These are phyloP conservation scores for Aspergillus versicolor DNA, from an alignment of 2,329 filamentous ascomycete species.

Conservation along the genomic window DNA sequence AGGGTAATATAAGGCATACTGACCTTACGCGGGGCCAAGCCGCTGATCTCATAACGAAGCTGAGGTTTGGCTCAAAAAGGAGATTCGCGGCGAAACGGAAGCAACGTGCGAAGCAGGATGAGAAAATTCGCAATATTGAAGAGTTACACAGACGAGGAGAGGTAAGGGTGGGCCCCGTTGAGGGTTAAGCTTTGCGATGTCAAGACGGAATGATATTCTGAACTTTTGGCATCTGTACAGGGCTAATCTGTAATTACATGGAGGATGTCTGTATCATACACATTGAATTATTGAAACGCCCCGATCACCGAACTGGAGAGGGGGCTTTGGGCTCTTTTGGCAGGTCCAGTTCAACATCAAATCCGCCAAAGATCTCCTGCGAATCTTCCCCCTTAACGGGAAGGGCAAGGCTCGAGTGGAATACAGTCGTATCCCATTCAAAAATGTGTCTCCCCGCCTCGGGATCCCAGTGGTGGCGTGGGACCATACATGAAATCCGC, in stretches of 20 bases:
- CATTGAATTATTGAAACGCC: not conserved
- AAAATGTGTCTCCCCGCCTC: conserved; percentile 25
- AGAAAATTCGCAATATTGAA: conserved; percentile 8
- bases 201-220: not conserved
- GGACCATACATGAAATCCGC: conserved; percentile 34
- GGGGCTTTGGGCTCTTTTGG: not conserved
- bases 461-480: conserved; percentile 27
- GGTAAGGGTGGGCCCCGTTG: conserved; percentile 7
- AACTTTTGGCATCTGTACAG: not conserved
- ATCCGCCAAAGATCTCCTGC: not conserved
- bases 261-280: not conserved
- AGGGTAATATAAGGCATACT: conserved; percentile 14
- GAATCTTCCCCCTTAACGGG: not conserved
- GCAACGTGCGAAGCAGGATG: conserved; percentile 11
- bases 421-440: conserved; percentile 29
- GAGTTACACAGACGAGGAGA: conserved; percentile 7
- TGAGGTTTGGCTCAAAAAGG: conserved; percentile 77
- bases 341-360: not conserved
- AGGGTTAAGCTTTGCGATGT: not conserved
- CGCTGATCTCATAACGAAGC: conserved; percentile 86
- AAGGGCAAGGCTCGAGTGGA: conserved; percentile 9
- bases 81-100: conserved; percentile 51
- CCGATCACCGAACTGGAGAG: not conserved
- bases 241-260: not conserved
- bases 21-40: conserved; percentile 77